A percentile compares a stretch with the other conserved stretches of the same genome.
These are phyloP conservation scores for Russula sp. DNA, from an alignment of 768 basidiomycete species.

Conservation along the genomic window DNA sequence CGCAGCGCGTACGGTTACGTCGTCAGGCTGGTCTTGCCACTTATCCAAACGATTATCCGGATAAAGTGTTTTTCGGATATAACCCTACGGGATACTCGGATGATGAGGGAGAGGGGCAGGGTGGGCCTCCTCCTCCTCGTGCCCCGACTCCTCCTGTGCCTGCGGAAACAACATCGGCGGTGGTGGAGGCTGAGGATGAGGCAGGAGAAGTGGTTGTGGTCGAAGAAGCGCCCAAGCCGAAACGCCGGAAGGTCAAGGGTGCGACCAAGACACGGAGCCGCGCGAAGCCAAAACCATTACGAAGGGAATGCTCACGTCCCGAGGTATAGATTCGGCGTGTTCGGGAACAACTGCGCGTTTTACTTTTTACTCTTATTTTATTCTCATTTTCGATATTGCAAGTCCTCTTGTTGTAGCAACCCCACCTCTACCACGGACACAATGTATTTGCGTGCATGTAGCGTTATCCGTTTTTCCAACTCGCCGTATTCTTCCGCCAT, in stretches of 20 bases:
- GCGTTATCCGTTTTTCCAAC: not conserved
- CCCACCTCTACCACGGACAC: not conserved
- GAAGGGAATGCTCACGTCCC: constrained; percentile 14
- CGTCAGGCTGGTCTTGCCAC: constrained; percentile 16
- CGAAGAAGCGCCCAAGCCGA: constrained; percentile 12
- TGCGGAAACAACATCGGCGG: not conserved
- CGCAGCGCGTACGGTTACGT: constrained; percentile 31
- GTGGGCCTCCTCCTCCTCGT: not conserved
- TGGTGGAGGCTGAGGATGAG: not conserved
- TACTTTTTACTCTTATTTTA: not conserved
- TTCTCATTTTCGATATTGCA: not conserved
- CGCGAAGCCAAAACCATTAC: constrained; percentile 9
- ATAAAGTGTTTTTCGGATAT: constrained; percentile 31
- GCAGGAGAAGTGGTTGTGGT: not conserved
- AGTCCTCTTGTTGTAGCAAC: not conserved
- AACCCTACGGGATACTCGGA: constrained; percentile 14
- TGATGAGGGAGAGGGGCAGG: not conserved
- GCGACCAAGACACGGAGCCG: constrained; percentile 5
- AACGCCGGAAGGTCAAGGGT: constrained; percentile 13
- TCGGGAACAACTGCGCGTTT: not conserved
- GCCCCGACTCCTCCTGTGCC: not conserved
- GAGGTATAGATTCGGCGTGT: constrained; percentile 12
- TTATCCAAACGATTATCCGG: constrained; percentile 30
- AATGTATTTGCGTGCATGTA: constrained; percentile 10
- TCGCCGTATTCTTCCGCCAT: not conserved